These are phyloP conservation scores for Ophiosphaerella narmari DNA, from an alignment of 2,329 filamentous ascomycete species.

Conservation along the genomic window DNA sequence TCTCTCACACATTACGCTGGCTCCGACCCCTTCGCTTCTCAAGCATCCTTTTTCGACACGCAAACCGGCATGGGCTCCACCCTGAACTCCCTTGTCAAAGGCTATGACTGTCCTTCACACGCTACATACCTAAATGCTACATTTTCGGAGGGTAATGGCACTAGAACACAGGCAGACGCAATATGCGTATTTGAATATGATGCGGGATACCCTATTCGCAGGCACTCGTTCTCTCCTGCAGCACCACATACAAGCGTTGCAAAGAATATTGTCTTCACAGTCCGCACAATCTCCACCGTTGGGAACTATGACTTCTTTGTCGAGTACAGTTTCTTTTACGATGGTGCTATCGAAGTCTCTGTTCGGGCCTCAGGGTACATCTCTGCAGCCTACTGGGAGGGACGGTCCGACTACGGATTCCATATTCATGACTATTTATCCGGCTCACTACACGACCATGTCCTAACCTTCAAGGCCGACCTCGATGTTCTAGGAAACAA, in stretches of 20 bases:
- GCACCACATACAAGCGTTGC: conserved; percentile 34
- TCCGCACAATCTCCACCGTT: conserved; percentile 56
- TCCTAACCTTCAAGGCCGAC: conserved; percentile 50
- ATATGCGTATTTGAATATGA: conserved; percentile 52
- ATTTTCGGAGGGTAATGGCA: conserved; percentile 46
- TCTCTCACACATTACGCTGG: conserved; percentile 60
- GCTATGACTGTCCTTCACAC: conserved; percentile 59
- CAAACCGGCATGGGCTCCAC: conserved; percentile 56
- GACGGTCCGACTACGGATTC: conserved; percentile 44
- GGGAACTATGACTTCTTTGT: conserved; percentile 45
- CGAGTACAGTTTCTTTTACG: conserved; percentile 34
- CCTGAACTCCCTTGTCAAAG: conserved; percentile 49
- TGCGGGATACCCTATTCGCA: conserved; percentile 36
- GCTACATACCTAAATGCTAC: conserved; percentile 57
- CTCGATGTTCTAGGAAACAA: conserved; percentile 43
- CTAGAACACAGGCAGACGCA: conserved; percentile 51
- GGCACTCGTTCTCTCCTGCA: conserved; percentile 26
- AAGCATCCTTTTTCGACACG: conserved; percentile 54
- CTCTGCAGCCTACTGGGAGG: conserved; percentile 28
- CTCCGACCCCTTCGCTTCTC: conserved; percentile 54
- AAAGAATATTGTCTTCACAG: conserved; percentile 45
- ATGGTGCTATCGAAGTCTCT: conserved; percentile 31
- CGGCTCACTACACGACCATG: conserved; percentile 45
- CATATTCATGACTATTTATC: conserved; percentile 46
- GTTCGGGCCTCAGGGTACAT: conserved; percentile 38